phyloP scores from a whole-genome alignment of 208 protist genomes.

The Acanthamoeba healyi region DNA sequence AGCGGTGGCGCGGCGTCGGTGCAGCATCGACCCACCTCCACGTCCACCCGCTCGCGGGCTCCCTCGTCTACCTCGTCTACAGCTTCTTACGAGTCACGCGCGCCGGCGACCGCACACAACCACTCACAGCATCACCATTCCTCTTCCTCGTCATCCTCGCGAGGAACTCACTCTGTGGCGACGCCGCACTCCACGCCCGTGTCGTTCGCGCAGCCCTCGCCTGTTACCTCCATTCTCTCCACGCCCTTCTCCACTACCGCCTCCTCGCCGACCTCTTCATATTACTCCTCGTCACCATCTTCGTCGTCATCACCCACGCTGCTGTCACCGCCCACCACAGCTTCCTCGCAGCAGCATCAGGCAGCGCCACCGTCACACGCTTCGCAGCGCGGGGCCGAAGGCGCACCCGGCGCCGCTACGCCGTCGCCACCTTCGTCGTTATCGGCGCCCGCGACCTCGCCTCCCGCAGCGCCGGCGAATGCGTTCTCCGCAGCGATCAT shows the following conservation, averaged over 20 bases:
- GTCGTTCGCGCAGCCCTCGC: not conserved
- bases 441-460: not conserved
- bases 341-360: not conserved
- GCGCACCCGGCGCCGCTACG: not conserved
- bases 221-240: not conserved
- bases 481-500: slow-evolving; percentile 23
- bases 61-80: not conserved
- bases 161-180: no score
- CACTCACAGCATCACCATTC: not conserved
- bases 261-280: not conserved
- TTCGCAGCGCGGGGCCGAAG: not conserved
- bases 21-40: not conserved
- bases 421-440: not conserved
- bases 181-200: no score
- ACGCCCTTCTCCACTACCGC: not conserved
- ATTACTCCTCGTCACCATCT: not conserved
- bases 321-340: not conserved
- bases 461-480: not conserved
- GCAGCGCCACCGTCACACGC: not conserved
- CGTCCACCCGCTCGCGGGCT: not conserved
- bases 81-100: not conserved
- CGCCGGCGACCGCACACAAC: not conserved
- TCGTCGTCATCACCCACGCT: not conserved
- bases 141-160: not conserved
- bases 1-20: not conserved